Conservation (phyloP, 2,329 filamentous ascomycete genomes). For the Diaporthe helianthi region DNA sequence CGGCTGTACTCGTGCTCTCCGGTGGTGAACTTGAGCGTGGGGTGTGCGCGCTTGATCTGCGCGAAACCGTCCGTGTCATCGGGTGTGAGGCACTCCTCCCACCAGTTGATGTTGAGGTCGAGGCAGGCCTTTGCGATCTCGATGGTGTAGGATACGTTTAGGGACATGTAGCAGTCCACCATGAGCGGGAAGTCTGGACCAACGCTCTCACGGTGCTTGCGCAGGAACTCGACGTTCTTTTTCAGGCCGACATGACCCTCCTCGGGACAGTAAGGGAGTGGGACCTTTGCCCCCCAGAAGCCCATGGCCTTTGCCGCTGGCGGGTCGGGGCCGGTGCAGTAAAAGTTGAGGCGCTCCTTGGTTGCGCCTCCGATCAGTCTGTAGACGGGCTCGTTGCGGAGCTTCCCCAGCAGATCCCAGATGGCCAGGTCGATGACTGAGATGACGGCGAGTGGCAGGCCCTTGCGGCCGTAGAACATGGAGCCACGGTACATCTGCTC, state of each 20-base stretch:
- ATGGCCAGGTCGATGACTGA: conserved; percentile 92
- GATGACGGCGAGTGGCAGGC: conserved; percentile 87
- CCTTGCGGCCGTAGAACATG: conserved; percentile 97
- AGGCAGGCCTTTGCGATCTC: conserved; percentile 85
- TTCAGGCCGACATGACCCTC: conserved; percentile 82
- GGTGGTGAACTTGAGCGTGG: conserved; percentile 90
- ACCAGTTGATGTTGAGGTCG: conserved; percentile 92
- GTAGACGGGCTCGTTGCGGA: conserved; percentile 92
- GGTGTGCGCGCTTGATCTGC: conserved; percentile 89
- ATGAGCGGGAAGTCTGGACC: conserved; percentile 92
- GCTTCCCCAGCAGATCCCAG: conserved; percentile 91
- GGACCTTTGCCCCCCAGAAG: conserved; percentile 90
- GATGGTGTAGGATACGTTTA: conserved; percentile 92
- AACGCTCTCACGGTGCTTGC: conserved; percentile 82
- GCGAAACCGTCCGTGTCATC: conserved; percentile 93
- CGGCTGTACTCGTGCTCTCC: conserved; percentile 95
- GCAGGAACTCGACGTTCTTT: conserved; percentile 90
- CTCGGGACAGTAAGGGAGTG: conserved; percentile 86
- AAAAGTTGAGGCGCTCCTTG: conserved; percentile 83
- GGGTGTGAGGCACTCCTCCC: conserved; percentile 91
- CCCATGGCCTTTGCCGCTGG: conserved; percentile 82
- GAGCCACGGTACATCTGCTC: conserved; percentile 96
- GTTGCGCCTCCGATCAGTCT: conserved; percentile 93
- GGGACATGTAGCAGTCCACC: conserved; percentile 97
- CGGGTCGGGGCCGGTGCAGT: conserved; percentile 92